phyloP scores from a whole-genome alignment of 228 moss, liverwort and hornwort species.

The Sphagnum magellanicum region DNA sequence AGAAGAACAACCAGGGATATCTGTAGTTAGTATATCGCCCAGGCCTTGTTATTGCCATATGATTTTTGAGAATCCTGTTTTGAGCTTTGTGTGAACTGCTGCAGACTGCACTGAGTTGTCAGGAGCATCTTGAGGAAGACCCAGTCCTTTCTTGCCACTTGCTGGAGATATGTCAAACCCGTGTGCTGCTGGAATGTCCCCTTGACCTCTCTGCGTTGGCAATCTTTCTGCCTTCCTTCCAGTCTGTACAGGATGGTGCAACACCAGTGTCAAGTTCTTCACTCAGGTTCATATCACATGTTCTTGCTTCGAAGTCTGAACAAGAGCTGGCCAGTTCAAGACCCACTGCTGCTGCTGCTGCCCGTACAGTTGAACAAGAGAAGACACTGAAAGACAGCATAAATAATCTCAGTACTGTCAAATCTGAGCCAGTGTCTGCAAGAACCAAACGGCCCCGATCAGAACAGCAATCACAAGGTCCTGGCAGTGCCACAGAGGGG shows the following conservation, averaged over 20 bases:
- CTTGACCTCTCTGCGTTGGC: conserved; percentile 65
- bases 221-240: conserved; percentile 49
- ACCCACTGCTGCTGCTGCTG: conserved; percentile 8
- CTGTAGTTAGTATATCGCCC: too few species aligned
- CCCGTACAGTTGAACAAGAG: background rate
- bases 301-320: background rate
- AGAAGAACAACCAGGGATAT: too few species aligned
- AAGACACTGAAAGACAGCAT: background rate
- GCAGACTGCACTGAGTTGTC: conserved; percentile 41
- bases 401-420: conserved; percentile 4
- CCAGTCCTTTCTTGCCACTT: conserved; percentile 52
- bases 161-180: conserved; percentile 52
- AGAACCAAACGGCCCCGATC: conserved; percentile 28
- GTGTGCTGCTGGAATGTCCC: conserved; percentile 78
- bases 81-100: background rate
- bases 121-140: conserved; percentile 21
- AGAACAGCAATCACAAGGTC: conserved; percentile 8
- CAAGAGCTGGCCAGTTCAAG: background rate
- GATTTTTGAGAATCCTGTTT: too few species aligned
- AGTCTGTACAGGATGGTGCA: conserved; percentile 11
- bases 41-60: too few species aligned
- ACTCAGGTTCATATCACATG: background rate
- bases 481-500: conserved; percentile 8
- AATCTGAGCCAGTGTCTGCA: conserved; percentile 8
- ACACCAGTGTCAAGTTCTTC: conserved; percentile 1